Base-by-base conservation (phyloP, 1,284 basidiomycete genomes). In the Heliocybe sulcata region DNA sequence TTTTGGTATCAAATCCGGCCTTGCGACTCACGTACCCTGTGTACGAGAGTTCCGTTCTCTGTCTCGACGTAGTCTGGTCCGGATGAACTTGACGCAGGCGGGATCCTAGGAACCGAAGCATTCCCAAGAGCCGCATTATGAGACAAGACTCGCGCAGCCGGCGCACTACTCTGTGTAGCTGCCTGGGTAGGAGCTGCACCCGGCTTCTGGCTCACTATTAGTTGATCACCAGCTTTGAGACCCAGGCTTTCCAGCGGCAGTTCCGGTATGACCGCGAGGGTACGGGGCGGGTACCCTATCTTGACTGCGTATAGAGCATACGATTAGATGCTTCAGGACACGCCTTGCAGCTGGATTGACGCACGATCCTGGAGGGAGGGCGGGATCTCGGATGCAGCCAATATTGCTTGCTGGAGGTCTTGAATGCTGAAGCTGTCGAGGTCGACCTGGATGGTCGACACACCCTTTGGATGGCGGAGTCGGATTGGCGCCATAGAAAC, bases 241-340 rank as follows among this genome's bases (percentile, higher is more conserved):
- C 90, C 92, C 23, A 95, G 78, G 55, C 87, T 87, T 0, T 85
- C 79, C 35, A 94, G 61, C 0, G 87, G 80, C 16, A 90, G 79
- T 57, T 86, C 82, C 2, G 85, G 82, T n/a, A 88, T 72, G 42
- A 90, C 67, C 2, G 84, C 84, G 35, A 94, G 76, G 1, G 81
- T 63, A 52, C 78, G 80, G 0, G 92, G 92, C 1, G 93, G 93
- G 68, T 94, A 94, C 42, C 92, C 90, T 26, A 81, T 79, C 71
- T 89, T 94, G 60, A 95, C 92, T 95, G 59, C 19, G 50, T 45
- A 6, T 20, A 22, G 35, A 19, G 50, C 47, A 53, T 29, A 45
- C 14, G 23, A 12, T 45, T 45, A 31, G 22, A 53, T 16, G 38
- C 33, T 27, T 20, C 12, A 16, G 8, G 38, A 42, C 38, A 20